Evolutionary conservation across 768 basidiomycete species (phyloP).

Genomic region (Collybia sp.): DNA sequence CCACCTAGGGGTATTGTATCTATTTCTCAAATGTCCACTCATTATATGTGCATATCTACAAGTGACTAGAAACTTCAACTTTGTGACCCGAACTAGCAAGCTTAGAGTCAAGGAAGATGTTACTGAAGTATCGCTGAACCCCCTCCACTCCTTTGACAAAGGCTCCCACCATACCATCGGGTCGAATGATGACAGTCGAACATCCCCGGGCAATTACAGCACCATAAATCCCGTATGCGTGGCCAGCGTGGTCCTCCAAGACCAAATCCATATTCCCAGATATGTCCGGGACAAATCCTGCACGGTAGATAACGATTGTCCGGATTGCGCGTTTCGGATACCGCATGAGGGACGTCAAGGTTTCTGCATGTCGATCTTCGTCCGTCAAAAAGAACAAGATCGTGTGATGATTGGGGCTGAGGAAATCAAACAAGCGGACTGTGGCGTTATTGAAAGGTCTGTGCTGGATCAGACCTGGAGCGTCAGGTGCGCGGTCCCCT

Average conservation of each 20-base stretch:
- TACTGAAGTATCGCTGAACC: conserved; percentile 9
- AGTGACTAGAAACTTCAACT: too few relatives aligned
- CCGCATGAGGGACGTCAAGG: conserved; percentile 6
- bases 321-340: conserved; percentile 10
- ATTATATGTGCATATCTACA: too few relatives aligned
- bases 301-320: conserved; percentile 10
- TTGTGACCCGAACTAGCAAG: too few relatives aligned
- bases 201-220: too few relatives aligned
- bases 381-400: too few relatives aligned
- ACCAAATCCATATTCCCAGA: conserved; percentile 6
- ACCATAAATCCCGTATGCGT: conserved; percentile 37
- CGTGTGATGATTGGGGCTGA: conserved; percentile 25
- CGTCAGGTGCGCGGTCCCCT: too few relatives aligned
- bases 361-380: conserved; percentile 1
- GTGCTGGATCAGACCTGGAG: conserved; percentile 15
- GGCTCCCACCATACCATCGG: conserved; percentile 25
- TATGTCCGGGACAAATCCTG: not conserved
- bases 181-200: conserved; percentile 27
- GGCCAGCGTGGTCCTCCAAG: too few relatives aligned
- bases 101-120: too few relatives aligned
- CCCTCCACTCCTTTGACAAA: conserved; percentile 7
- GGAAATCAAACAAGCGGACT: conserved; percentile 18
- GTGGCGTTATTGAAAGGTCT: conserved; percentile 4
- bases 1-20: too few relatives aligned
- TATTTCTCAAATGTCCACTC: too few relatives aligned